Percentiles rank a stretch among this genome's conserved stretches.
These are phyloP conservation scores for Yamadazyma dushanensis DNA, from an alignment of 1,139 yeast species.

Conservation along the genomic window DNA sequence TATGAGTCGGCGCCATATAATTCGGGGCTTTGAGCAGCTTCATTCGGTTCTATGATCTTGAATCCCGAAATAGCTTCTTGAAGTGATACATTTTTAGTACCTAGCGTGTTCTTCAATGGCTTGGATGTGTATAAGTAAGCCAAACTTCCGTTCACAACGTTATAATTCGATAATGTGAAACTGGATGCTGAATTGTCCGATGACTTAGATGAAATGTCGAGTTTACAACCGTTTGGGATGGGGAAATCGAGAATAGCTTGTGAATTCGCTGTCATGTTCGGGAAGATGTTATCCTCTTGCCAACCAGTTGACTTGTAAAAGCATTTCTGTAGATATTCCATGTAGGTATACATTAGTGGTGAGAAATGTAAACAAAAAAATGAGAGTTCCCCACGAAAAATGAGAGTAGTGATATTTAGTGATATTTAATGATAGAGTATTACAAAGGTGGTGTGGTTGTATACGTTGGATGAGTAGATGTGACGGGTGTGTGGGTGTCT, in stretches of 20 bases:
- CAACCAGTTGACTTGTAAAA: conserved; percentile 70
- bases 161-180: conserved; percentile 67
- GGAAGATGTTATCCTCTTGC: conserved; percentile 76
- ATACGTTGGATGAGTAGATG: no score
- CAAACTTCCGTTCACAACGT: conserved; percentile 75
- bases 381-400: no score
- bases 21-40: not conserved
- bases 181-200: conserved; percentile 74
- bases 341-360: conserved; percentile 65
- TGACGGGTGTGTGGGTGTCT: no score
- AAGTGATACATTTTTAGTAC: conserved; percentile 57
- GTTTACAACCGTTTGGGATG: conserved; percentile 66
- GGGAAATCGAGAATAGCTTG: conserved; percentile 70
- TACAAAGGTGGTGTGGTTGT: no score
- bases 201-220: conserved; percentile 73
- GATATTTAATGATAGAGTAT: no score
- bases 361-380: conserved; percentile 1
- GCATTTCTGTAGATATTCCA: conserved; percentile 79
- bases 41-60: conserved; percentile 52
- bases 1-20: conserved; percentile 3
- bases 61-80: conserved; percentile 83
- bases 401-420: no score
- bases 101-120: conserved; percentile 51
- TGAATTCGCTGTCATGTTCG: conserved; percentile 70
- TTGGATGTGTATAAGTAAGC: conserved; percentile 76